Percentiles rank a stretch among this genome's conserved stretches.
These are phyloP conservation scores for Tricholoma sp. DNA, from an alignment of 768 basidiomycete species.

Conservation along the genomic window DNA sequence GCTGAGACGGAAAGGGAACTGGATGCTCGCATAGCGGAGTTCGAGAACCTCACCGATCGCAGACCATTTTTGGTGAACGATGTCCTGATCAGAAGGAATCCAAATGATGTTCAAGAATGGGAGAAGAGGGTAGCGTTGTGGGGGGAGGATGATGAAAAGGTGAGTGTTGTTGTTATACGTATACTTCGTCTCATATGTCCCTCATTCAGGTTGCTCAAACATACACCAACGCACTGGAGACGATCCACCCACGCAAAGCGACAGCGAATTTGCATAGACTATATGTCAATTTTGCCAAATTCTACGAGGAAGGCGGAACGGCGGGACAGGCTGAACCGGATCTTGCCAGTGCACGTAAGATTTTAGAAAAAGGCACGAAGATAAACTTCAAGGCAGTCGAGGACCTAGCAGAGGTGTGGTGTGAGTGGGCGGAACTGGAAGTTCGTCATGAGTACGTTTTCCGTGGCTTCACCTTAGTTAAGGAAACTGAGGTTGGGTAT, in stretches of 20 bases:
- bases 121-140: constrained; percentile 93
- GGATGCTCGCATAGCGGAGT: constrained; percentile 84
- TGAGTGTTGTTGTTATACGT: constrained; percentile 21
- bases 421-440: constrained; percentile 99
- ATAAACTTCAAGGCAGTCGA: constrained; percentile 94
- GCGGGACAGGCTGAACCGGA: constrained; percentile 76
- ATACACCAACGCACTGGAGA: constrained; percentile 84
- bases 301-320: constrained; percentile 93
- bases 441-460: constrained; percentile 82
- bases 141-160: constrained; percentile 93
- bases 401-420: constrained; percentile 98
- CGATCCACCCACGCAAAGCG: constrained; percentile 82
- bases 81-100: constrained; percentile 87
- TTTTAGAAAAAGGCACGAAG: constrained; percentile 88
- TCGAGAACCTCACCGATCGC: constrained; percentile 92
- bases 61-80: constrained; percentile 96
- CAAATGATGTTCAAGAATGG: constrained; percentile 99
- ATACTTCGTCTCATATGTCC: neutral
- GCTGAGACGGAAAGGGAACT: constrained; percentile 79
- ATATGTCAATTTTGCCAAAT: constrained; percentile 94
- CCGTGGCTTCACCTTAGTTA: neutral
- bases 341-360: constrained; percentile 81
- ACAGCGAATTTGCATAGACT: constrained; percentile 91
- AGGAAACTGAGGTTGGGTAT: constrained; percentile 1
- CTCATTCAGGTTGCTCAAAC: constrained; percentile 78